phyloP scores from a whole-genome alignment of 1,139 yeast genomes.

The Scheffersomyces cryptocercus region DNA sequence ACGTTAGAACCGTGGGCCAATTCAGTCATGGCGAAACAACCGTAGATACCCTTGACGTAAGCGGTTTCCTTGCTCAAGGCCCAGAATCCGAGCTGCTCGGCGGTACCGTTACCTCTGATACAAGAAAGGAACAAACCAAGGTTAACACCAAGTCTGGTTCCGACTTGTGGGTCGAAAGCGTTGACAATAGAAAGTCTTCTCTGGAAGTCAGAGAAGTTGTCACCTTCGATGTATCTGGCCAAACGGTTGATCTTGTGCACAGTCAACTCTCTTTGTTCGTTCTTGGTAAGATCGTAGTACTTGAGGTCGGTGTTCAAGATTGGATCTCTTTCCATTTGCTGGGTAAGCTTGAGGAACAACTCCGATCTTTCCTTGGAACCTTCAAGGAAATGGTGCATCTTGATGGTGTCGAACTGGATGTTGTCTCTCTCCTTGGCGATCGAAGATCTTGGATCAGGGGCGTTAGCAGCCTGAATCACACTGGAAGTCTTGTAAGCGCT shows the following conservation, averaged over 20 bases:
- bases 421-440: constrained; percentile 36
- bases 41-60: constrained; percentile 39
- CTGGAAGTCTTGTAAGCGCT: constrained; percentile 11
- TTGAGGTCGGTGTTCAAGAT: constrained; percentile 33
- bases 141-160: constrained; percentile 31
- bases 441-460: constrained; percentile 38
- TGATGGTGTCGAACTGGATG: constrained; percentile 28
- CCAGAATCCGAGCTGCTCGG: constrained; percentile 44
- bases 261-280: constrained; percentile 38
- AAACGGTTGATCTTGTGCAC: constrained; percentile 39
- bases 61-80: constrained; percentile 38
- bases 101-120: constrained; percentile 32
- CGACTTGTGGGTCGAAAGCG: constrained; percentile 31
- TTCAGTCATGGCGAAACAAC: constrained; percentile 54
- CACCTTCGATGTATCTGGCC: constrained; percentile 40
- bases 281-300: constrained; percentile 40
- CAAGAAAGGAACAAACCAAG: constrained; percentile 33
- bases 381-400: constrained; percentile 45
- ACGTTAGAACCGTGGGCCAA: constrained; percentile 53
- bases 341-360: constrained; percentile 26
- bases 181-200: constrained; percentile 33
- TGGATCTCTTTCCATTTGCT: constrained; percentile 49
- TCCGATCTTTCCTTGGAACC: constrained; percentile 37
- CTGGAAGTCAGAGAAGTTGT: constrained; percentile 38
- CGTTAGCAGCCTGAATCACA: constrained; percentile 15